Conservation (phyloP, 495 filamentous ascomycete genomes). For the Patellaria atrata region DNA sequence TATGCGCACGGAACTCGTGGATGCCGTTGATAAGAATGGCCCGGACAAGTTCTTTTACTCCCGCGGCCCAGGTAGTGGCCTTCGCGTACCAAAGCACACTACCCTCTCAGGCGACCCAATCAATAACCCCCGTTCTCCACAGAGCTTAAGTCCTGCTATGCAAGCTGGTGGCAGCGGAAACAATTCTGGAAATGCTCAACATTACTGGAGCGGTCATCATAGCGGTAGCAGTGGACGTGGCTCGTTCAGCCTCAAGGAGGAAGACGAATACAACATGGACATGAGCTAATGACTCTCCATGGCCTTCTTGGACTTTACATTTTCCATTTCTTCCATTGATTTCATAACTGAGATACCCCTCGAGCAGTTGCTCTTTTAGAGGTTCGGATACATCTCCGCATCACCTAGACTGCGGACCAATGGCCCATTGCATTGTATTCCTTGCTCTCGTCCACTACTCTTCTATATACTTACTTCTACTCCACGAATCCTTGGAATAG, state of each 20-base stretch:
- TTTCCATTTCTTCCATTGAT: too few relatives aligned
- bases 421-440: too few relatives aligned
- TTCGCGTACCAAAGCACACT: constrained; percentile 85
- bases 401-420: too few relatives aligned
- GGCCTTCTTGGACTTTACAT: too few relatives aligned
- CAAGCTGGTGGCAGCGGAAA: constrained; percentile 35
- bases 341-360: too few relatives aligned
- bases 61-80: constrained; percentile 64
- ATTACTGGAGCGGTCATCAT: constrained; percentile 15
- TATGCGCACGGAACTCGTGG: constrained; percentile 83
- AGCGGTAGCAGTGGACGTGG: constrained; percentile 4
- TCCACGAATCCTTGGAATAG: too few relatives aligned
- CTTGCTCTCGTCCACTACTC: too few relatives aligned
- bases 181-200: constrained; percentile 7
- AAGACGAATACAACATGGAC: constrained; percentile 24
- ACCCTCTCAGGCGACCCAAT: constrained; percentile 73
- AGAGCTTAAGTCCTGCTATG: constrained; percentile 58
- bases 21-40: constrained; percentile 67
- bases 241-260: constrained; percentile 20
- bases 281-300: constrained; percentile 7
- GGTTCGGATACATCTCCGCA: too few relatives aligned
- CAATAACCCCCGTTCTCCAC: constrained; percentile 39
- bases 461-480: too few relatives aligned
- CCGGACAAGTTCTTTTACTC: constrained; percentile 63
- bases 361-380: too few relatives aligned